Conservation (phyloP, 768 basidiomycete species). For the Lactifluus subvellereus region DNA sequence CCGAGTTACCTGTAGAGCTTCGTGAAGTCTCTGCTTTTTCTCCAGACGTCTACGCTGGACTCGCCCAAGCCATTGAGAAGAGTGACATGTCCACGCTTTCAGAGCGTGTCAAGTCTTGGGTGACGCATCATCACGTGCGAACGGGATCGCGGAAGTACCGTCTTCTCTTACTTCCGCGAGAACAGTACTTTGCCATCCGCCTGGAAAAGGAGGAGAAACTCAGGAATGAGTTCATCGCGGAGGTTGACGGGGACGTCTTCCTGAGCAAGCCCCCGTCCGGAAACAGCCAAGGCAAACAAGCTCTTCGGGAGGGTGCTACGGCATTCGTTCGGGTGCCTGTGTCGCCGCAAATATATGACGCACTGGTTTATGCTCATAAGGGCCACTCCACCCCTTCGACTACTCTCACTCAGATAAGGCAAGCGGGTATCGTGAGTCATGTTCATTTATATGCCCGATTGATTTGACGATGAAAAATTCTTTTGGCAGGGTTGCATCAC, state of each 20-base stretch:
- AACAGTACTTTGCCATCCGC: slow-evolving; percentile 49
- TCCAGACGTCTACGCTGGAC: slow-evolving; percentile 47
- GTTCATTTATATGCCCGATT: not conserved
- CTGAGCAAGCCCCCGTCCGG: slow-evolving; percentile 16
- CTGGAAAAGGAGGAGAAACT: slow-evolving; percentile 46
- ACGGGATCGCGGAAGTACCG: slow-evolving; percentile 54
- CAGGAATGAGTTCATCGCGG: slow-evolving; percentile 42
- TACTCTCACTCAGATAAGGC: slow-evolving; percentile 52
- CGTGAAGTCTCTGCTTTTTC: slow-evolving; percentile 55
- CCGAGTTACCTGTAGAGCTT: slow-evolving; percentile 47
- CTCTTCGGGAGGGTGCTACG: slow-evolving; percentile 31
- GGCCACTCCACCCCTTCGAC: slow-evolving; percentile 47
- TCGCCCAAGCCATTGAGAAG: slow-evolving; percentile 44
- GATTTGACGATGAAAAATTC: slow-evolving; percentile 1
- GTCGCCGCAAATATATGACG: slow-evolving; percentile 61
- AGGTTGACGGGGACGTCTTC: slow-evolving; percentile 34
- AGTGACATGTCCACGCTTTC: slow-evolving; percentile 31
- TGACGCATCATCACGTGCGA: slow-evolving; percentile 52
- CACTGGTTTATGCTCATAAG: slow-evolving; percentile 60
- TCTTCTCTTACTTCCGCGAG: slow-evolving; percentile 55
- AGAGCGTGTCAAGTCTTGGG: slow-evolving; percentile 47
- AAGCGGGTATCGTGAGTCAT: slow-evolving; percentile 53
- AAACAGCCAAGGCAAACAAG: slow-evolving; percentile 23
- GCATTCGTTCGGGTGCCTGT: slow-evolving; percentile 61
- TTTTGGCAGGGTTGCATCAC: slow-evolving; percentile 52